phyloP scores from a whole-genome alignment of 176 grass and related monocot genomes.

The Raddia distichophylla region DNA sequence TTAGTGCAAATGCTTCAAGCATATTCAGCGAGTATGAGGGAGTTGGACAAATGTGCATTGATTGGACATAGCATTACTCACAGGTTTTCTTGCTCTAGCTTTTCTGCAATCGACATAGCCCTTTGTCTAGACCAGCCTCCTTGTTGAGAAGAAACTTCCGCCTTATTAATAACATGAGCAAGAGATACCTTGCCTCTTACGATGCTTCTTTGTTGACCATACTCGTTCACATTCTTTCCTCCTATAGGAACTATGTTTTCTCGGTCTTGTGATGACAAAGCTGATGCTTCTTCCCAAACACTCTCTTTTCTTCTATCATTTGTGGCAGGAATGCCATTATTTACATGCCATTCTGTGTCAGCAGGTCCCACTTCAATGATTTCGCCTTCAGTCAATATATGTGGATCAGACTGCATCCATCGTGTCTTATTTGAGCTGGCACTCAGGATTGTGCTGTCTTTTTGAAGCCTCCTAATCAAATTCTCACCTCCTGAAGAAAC shows the following conservation, averaged over 20 bases:
- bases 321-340: slow-evolving; percentile 24
- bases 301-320: slow-evolving; percentile 33
- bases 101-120: slow-evolving; percentile 80
- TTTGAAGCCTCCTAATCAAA: slow-evolving; percentile 54
- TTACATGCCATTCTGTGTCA: slow-evolving; percentile 40
- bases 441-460: slow-evolving; percentile 34
- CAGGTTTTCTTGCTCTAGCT: slow-evolving; percentile 93
- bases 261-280: slow-evolving; percentile 42
- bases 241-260: slow-evolving; percentile 34
- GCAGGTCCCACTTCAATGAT: slow-evolving; percentile 70
- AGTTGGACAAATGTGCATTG: slow-evolving; percentile 13
- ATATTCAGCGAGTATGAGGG: not conserved
- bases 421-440: slow-evolving; percentile 52
- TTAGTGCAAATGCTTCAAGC: not conserved
- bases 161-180: slow-evolving; percentile 82
- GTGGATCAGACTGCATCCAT: slow-evolving; percentile 80
- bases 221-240: slow-evolving; percentile 37
- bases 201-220: slow-evolving; percentile 45
- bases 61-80: slow-evolving; percentile 53
- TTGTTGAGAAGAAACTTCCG: slow-evolving; percentile 56
- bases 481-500: slow-evolving; percentile 62
- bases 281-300: slow-evolving; percentile 36
- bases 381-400: slow-evolving; percentile 95
- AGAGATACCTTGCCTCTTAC: slow-evolving; percentile 76
- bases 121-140: slow-evolving; percentile 80